A percentile compares a stretch with the other conserved stretches of the same genome.
Conservation (phyloP, 495 filamentous ascomycete genomes). For the Penicillium cataractarum region DNA sequence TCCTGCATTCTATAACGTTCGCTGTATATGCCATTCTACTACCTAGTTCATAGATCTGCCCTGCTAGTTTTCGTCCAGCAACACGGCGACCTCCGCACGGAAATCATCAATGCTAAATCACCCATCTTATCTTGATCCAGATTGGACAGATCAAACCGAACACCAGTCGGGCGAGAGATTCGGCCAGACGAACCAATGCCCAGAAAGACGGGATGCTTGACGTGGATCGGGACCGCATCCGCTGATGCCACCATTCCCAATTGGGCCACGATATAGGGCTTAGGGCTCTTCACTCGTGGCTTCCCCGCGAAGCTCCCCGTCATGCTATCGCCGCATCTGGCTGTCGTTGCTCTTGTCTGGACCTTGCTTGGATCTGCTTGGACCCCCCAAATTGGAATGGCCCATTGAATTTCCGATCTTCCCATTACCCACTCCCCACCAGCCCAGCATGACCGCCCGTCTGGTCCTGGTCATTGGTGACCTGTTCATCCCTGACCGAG, state of each 20-base stretch:
- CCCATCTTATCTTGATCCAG: background rate
- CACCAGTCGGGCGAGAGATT: constrained; percentile 12
- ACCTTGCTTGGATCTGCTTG: constrained; percentile 6
- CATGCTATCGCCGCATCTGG: constrained; percentile 18
- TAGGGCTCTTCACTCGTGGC: constrained; percentile 33
- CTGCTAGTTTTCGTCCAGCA: constrained; percentile 1
- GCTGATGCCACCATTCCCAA: constrained; percentile 9
- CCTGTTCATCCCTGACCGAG: constrained; percentile 96
- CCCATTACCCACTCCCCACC: constrained; percentile 17
- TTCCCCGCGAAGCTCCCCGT: constrained; percentile 42
- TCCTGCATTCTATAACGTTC: constrained; percentile 15
- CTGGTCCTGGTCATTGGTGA: constrained; percentile 93
- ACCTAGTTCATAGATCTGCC: background rate
- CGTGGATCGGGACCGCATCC: constrained; percentile 13
- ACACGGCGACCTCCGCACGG: constrained; percentile 25
- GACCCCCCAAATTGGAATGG: constrained; percentile 29
- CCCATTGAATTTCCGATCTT: constrained; percentile 28
- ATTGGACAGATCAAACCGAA: constrained; percentile 15
- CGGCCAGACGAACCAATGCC: constrained; percentile 22
- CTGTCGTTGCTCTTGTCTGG: constrained; percentile 1
- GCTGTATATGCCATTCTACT: constrained; percentile 13
- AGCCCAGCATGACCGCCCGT: constrained; percentile 69
- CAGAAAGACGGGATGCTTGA: constrained; percentile 11
- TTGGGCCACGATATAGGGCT: constrained; percentile 29
- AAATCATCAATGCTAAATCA: constrained; percentile 8